Conservation (phyloP, 768 basidiomycete species). For the Artomyces pyxidatus region DNA sequence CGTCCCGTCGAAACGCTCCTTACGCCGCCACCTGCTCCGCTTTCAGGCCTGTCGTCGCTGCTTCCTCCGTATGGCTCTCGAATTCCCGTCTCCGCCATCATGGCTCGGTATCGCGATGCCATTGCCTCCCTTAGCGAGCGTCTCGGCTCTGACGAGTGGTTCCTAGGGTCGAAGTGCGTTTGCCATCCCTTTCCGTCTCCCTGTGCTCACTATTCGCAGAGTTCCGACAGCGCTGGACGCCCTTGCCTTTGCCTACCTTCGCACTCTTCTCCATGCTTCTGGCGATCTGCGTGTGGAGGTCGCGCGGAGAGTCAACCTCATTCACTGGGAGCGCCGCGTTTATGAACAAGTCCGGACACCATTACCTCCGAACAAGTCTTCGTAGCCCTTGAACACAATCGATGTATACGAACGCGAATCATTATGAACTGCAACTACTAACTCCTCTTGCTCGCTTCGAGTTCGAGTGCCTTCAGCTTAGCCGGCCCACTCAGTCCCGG, state of each 20-base stretch:
- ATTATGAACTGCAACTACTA: too few species aligned
- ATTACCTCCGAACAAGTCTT: too few species aligned
- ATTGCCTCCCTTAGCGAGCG: conserved; percentile 67
- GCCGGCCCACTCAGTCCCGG: too few species aligned
- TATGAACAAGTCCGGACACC: conserved; percentile 47
- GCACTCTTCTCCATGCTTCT: conserved; percentile 46
- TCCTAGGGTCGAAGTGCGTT: conserved; percentile 63
- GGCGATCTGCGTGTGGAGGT: conserved; percentile 52
- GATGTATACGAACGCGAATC: too few species aligned
- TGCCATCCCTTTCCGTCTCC: not conserved
- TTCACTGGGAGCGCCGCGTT: conserved; percentile 72
- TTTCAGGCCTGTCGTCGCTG: conserved; percentile 58
- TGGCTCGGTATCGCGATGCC: conserved; percentile 60
- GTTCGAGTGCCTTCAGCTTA: too few species aligned
- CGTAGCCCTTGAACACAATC: too few species aligned
- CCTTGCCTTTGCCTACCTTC: conserved; percentile 74
- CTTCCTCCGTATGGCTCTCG: conserved; percentile 55
- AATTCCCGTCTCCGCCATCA: conserved; percentile 40
- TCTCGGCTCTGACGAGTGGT: conserved; percentile 72
- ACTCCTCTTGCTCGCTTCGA: too few species aligned
- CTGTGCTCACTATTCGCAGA: conserved; percentile 28
- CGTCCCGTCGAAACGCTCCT: conserved; percentile 41
- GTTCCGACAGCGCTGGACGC: conserved; percentile 76
- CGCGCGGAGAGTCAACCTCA: conserved; percentile 64
- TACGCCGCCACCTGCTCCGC: conserved; percentile 58